Evolutionary conservation across 2,329 filamentous ascomycete species (phyloP).

Genomic region (Arthrobotrys iridis): DNA sequence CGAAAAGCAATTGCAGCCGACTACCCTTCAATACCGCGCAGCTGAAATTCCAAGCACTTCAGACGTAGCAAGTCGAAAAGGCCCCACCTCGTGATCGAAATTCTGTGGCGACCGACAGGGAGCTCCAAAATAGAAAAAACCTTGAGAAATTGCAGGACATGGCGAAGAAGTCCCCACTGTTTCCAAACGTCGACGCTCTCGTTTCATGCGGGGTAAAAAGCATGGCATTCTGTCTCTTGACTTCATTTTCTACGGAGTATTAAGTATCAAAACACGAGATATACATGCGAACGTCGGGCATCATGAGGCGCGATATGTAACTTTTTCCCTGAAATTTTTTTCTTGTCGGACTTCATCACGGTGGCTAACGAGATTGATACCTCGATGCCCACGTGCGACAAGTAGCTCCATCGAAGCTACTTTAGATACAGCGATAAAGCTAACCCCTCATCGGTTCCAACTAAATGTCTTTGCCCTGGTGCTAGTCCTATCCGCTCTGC

Average conservation of each 20-base stretch:
- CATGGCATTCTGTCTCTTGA: background rate
- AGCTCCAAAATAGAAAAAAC: constrained; percentile 52
- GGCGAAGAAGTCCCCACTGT: background rate
- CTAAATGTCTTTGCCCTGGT: constrained; percentile 18
- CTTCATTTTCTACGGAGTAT: background rate
- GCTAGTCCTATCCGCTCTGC: background rate
- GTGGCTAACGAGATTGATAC: constrained; percentile 28
- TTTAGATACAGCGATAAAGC: constrained; percentile 16
- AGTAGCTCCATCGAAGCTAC: constrained; percentile 21
- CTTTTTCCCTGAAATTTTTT: constrained; percentile 10
- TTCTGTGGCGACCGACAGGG: constrained; percentile 10
- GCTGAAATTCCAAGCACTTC: constrained; percentile 1
- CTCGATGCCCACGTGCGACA: constrained; percentile 33
- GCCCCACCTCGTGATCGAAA: constrained; percentile 43
- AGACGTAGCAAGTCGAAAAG: background rate
- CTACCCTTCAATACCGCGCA: background rate
- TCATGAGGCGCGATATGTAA: constrained; percentile 17
- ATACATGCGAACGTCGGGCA: constrained; percentile 2
- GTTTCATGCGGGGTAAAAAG: constrained; percentile 16
- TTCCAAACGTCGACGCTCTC: background rate
- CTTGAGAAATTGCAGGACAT: constrained; percentile 22
- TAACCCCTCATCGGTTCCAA: constrained; percentile 30
- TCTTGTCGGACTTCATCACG: background rate
- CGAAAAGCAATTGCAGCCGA: constrained; percentile 22
- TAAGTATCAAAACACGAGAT: constrained; percentile 15